Percentiles rank a stretch among this genome's conserved stretches.
phyloP scores from a whole-genome alignment of 2,329 filamentous ascomycete genomes.

The Coniochaeta sp. region DNA sequence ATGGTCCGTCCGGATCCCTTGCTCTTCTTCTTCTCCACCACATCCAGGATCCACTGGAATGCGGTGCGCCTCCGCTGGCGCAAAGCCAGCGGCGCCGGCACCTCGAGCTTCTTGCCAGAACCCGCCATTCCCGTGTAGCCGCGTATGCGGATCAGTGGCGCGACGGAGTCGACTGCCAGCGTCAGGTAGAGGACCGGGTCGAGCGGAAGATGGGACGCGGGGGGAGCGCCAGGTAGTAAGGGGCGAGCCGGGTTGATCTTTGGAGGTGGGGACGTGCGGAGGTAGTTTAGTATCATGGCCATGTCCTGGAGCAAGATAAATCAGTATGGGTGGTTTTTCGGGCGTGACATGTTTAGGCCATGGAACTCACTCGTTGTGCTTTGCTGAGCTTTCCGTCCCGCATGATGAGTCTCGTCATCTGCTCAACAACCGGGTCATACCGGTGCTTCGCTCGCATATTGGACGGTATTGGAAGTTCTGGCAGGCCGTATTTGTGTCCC shows the following conservation, averaged over 20 bases:
- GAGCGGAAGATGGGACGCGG: conserved; percentile 71
- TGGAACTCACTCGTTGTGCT: conserved; percentile 71
- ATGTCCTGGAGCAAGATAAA: conserved; percentile 58
- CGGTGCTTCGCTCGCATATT: conserved; percentile 63
- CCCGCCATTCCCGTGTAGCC: conserved; percentile 71
- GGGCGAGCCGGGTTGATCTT: conserved; percentile 62
- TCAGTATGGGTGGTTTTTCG: conserved; percentile 1
- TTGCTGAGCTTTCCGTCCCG: conserved; percentile 78
- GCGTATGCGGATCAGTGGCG: conserved; percentile 76
- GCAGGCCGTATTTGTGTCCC: conserved; percentile 74
- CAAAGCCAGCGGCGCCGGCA: conserved; percentile 69
- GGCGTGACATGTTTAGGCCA: too few relatives aligned
- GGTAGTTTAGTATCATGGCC: conserved; percentile 70
- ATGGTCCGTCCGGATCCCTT: conserved; percentile 62
- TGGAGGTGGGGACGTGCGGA: conserved; percentile 78
- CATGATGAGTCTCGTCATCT: conserved; percentile 90
- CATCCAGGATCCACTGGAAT: conserved; percentile 82
- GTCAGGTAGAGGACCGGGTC: conserved; percentile 87
- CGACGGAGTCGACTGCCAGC: conserved; percentile 85
- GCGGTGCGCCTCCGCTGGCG: conserved; percentile 72
- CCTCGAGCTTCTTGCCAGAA: conserved; percentile 75
- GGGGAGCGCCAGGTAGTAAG: conserved; percentile 69
- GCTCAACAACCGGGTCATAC: conserved; percentile 77
- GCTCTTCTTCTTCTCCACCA: conserved; percentile 70
- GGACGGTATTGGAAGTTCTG: conserved; percentile 56